phyloP scores from a whole-genome alignment of 73 alveolate genomes.

The Paraurostyla sp. region DNA sequence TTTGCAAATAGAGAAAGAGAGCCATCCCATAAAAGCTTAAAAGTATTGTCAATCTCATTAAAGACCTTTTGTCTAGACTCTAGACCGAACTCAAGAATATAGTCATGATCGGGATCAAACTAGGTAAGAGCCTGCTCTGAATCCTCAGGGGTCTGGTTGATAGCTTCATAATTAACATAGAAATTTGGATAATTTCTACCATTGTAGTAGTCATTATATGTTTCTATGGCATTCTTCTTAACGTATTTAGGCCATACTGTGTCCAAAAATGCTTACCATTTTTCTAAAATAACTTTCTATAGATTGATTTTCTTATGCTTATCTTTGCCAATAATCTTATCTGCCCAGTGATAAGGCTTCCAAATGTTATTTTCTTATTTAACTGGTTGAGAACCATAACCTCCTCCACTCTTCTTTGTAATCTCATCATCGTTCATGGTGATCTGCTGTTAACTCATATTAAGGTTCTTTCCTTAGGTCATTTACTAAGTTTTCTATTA shows the following conservation, averaged over 20 bases:
- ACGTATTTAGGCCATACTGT: not conserved
- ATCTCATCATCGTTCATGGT: conserved; percentile 4
- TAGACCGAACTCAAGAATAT: conserved; percentile 61
- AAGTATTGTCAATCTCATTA: not conserved
- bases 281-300: not conserved
- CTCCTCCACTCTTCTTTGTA: not conserved
- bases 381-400: not conserved
- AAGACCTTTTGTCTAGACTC: conserved; percentile 17
- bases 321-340: conserved; percentile 7
- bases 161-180: too few species aligned
- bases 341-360: conserved; percentile 60
- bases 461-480: too few species aligned
- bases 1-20: conserved; percentile 60
- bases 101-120: not conserved
- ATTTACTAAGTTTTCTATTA: too few species aligned
- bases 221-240: not conserved
- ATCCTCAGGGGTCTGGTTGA: too few species aligned
- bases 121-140: not conserved
- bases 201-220: not conserved
- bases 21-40: conserved; percentile 79
- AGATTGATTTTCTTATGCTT: not conserved
- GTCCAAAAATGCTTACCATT: not conserved
- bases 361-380: not conserved
- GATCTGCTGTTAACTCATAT: too few species aligned
- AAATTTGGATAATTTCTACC: not conserved